phyloP scores from a whole-genome alignment of 352 stramenopile species.

The Pelagophyceae sp. region DNA sequence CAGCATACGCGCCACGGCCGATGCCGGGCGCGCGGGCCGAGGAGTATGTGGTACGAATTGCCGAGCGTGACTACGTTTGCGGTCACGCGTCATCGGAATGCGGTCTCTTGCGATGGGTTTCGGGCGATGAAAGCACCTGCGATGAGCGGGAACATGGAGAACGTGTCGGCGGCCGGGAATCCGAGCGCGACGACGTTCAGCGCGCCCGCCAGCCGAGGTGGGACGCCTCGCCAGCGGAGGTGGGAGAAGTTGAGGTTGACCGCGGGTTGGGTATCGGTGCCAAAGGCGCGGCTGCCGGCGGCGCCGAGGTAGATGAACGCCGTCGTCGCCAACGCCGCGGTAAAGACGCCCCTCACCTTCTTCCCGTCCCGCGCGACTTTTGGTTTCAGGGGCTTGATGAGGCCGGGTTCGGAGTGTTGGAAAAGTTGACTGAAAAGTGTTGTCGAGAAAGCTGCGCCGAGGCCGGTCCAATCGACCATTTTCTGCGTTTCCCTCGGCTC shows the following conservation, averaged over 20 bases:
- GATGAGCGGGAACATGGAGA: slow-evolving; percentile 80
- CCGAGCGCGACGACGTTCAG: slow-evolving; percentile 62
- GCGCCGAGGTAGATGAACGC: slow-evolving; percentile 68
- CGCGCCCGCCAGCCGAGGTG: background rate
- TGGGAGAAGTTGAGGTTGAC: slow-evolving; percentile 80
- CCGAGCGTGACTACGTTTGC: slow-evolving; percentile 80
- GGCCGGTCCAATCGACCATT: slow-evolving; percentile 57
- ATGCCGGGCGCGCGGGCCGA: slow-evolving; percentile 18
- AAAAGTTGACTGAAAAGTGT: slow-evolving; percentile 77
- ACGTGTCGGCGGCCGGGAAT: slow-evolving; percentile 72
- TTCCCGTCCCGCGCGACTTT: background rate
- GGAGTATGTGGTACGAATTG: slow-evolving; percentile 66
- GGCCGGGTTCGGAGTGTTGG: slow-evolving; percentile 72
- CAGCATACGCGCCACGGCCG: slow-evolving; percentile 55
- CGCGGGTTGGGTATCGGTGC: slow-evolving; percentile 56
- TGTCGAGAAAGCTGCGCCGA: slow-evolving; percentile 77
- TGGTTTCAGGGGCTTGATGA: slow-evolving; percentile 54
- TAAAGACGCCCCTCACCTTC: slow-evolving; percentile 47
- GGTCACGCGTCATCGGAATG: no score
- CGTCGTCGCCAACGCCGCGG: slow-evolving; percentile 64
- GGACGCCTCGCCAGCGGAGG: slow-evolving; percentile 63
- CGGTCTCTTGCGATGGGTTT: no score
- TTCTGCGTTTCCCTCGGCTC: slow-evolving; percentile 57
- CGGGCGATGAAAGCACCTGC: no score
- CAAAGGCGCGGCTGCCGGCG: slow-evolving; percentile 69